phyloP scores from a whole-genome alignment of 2,329 filamentous ascomycete genomes.

The Sphaerulina populicola region DNA sequence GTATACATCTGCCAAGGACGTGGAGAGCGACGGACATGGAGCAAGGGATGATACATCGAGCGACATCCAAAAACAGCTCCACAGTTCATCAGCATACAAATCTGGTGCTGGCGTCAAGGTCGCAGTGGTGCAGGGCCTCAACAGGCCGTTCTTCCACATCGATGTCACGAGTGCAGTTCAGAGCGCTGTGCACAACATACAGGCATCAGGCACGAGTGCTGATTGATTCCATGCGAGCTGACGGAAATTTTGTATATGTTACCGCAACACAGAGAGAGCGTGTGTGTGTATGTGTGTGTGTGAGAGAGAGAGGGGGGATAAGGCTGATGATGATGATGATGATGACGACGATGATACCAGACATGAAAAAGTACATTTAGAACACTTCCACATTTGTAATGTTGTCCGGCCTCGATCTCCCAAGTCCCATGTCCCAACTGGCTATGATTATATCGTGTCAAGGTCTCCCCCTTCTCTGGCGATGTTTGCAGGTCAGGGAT shows the following conservation, averaged over 20 bases:
- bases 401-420: too few relatives aligned
- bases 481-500: too few relatives aligned
- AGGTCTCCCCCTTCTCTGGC: too few relatives aligned
- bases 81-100: slow-evolving; percentile 38
- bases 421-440: too few relatives aligned
- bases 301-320: too few relatives aligned
- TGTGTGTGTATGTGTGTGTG: too few relatives aligned
- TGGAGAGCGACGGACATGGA: slow-evolving; percentile 23
- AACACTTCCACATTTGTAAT: too few relatives aligned
- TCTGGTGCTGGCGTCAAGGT: slow-evolving; percentile 31
- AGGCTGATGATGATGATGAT: too few relatives aligned
- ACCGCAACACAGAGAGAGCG: neutral
- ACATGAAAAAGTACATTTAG: too few relatives aligned
- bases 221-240: neutral
- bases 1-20: slow-evolving; percentile 29
- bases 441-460: too few relatives aligned
- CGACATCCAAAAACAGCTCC: slow-evolving; percentile 37
- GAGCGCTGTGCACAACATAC: slow-evolving; percentile 67
- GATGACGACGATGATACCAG: too few relatives aligned
- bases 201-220: slow-evolving; percentile 3
- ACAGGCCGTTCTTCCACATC: slow-evolving; percentile 86
- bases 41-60: slow-evolving; percentile 24
- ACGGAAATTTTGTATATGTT: neutral
- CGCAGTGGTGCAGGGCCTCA: slow-evolving; percentile 73
- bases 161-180: slow-evolving; percentile 84